Evolutionary conservation across 2,329 filamentous ascomycete species (phyloP), one percentile per base, ranked within the genome.

Genomic region (Apiospora pterosperma): DNA sequence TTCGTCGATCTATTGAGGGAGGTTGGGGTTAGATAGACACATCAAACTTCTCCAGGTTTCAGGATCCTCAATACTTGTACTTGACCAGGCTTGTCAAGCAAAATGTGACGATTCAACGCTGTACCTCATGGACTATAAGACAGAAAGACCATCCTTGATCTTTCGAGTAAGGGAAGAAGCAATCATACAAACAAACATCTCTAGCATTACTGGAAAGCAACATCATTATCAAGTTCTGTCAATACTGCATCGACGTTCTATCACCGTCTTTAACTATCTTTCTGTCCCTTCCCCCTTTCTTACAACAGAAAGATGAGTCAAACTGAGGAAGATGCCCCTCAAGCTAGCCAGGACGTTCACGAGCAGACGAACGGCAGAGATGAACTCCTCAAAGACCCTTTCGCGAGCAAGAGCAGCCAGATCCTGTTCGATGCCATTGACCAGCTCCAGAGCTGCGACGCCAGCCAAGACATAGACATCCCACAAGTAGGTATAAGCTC

Each of bases 401-500:
- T 79, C 55, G 73, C 77, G 23, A 78, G 68, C 31, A 74, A 74
- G 59, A 67, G 70, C 12, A 79, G 76, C 41, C 73, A 70, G 16
- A 70, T 71, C 1, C 36, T 80, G 1, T 79, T 80, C 58, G 71
- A 79, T 25, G 76, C 76, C 1, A 76, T 80, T 12, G 76, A 80
- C 58, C 64, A 74, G 8, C 63, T 80, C 0, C 75, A 77, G 39
- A 71, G 72, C 4, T 76, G 72, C 62, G 73, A 72, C 5, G 72
- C 73, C 1, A 69, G 67, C 12, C 69, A 71, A 44, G 68, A 73
- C 11, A 65, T 79, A 3, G 74, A 73, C 8, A 72, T 76, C 23
- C 76, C 77, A 1, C 75, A 80, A 67, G 78, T 78, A 65, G 61
- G 68, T 10, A 72, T 66, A 0, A 85, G 79, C n/a, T n/a, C n/a